phyloP scores from a whole-genome alignment of 2,329 filamentous ascomycete species.

The Juglanconis sp. region DNA sequence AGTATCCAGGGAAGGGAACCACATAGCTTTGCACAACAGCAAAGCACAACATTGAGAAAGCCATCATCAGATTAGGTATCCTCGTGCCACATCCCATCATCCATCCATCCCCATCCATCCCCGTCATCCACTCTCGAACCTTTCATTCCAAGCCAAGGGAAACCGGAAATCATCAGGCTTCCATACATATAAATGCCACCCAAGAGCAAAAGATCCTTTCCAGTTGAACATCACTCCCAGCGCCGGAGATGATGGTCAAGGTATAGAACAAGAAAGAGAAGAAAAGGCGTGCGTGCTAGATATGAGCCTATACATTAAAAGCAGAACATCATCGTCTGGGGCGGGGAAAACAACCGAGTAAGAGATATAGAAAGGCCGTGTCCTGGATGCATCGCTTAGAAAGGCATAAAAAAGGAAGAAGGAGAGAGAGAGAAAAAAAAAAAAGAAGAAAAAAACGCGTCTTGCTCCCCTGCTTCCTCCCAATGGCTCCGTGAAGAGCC shows the following conservation, averaged over 20 bases:
- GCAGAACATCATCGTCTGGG: background rate
- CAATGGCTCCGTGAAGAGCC: background rate
- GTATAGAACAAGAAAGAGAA: background rate
- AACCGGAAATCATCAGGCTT: no score
- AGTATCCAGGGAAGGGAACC: no score
- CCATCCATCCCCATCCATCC: no score
- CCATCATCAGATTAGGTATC: no score
- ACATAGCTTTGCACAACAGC: no score
- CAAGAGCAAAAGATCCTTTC: no score
- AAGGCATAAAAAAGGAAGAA: background rate
- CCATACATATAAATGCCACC: no score
- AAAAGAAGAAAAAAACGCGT: background rate
- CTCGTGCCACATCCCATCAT: no score
- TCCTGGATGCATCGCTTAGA: background rate
- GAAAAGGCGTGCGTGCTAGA: conserved; percentile 2
- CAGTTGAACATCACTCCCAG: conserved; percentile 1
- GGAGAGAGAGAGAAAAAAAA: background rate
- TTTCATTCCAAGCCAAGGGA: no score
- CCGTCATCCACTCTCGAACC: no score
- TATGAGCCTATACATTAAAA: conserved; percentile 6
- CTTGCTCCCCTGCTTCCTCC: background rate
- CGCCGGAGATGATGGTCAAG: conserved; percentile 5
- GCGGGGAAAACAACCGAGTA: background rate
- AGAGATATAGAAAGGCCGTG: background rate
- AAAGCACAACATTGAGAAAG: no score